A percentile compares a stretch with the other conserved stretches of the same genome.
These are phyloP conservation scores for Vigna angularis DNA, from an alignment of 306 rosid species.

Conservation along the genomic window DNA sequence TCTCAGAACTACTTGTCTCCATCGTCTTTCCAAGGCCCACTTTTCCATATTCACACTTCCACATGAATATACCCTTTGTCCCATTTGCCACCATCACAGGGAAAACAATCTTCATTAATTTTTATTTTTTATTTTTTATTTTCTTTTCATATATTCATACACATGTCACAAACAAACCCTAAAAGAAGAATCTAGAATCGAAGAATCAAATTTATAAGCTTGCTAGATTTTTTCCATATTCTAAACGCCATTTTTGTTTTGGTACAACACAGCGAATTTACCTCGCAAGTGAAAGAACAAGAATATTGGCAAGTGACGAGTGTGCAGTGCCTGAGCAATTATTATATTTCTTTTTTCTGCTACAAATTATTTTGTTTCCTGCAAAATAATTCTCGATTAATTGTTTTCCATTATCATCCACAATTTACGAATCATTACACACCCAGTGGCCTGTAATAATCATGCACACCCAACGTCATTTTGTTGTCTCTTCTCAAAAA, in stretches of 20 bases:
- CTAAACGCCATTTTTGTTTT: conserved; percentile 14
- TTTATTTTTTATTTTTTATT: not conserved
- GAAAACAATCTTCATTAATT: conserved; percentile 24
- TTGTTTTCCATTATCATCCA: not conserved
- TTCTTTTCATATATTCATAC: not conserved
- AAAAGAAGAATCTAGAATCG: conserved; percentile 19
- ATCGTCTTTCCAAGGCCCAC: conserved; percentile 31
- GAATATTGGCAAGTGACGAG: not conserved
- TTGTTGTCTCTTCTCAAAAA: not conserved
- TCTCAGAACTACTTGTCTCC: conserved; percentile 36
- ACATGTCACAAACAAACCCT: not conserved
- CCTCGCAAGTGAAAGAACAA: conserved; percentile 10
- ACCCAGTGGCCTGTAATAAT: not conserved
- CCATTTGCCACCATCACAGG: conserved; percentile 17
- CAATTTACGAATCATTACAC: not conserved
- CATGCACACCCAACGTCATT: not conserved
- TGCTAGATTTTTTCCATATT: conserved; percentile 30
- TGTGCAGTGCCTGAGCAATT: not conserved
- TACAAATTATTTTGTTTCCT: not conserved
- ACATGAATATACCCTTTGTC: conserved; percentile 47
- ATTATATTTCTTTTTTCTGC: not conserved
- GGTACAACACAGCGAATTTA: conserved; percentile 1
- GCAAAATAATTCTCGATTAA: not conserved
- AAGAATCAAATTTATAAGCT: conserved; percentile 30
- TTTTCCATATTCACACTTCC: conserved; percentile 19